Evolutionary conservation across 176 grass and related monocot species (phyloP), one percentile per base, ranked within the genome.

Genomic region (Ampelocalamus luodianensis): DNA sequence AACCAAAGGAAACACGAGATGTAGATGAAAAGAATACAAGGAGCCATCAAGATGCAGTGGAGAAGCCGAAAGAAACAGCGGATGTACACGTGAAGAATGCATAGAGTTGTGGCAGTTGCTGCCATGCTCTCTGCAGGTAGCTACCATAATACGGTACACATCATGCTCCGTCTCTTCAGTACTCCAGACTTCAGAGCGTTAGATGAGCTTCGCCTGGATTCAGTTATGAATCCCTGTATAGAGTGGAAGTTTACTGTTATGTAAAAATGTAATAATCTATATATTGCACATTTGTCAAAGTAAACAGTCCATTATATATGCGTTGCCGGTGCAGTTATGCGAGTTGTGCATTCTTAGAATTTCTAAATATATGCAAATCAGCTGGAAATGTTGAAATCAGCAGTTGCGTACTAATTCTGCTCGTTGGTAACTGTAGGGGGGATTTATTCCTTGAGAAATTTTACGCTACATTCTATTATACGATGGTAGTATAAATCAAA

Each of bases 11-110:
- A 87, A 40, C 13, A 37, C 5, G 0, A 9, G n/a, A 34, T 46
- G 36, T n/a, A 43, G 38, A 76, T 56, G 46, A 8, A n/a, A 75
- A 75, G 10, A 48, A 74, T 75, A 22, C 27, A 44, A 66, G 24
- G 46, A 59, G 37, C 34, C 23, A 45, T 75, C 56, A 66, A 45
- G 23, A 63, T 63, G 54, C 14, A 43, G 34, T 65, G 10, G 68
- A 74, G 58, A 73, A 74, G 36, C 81, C 0, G 10, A 74, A 80
- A 27, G 58, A 68, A 78, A 32, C 39, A 26, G 18, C 39, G 24
- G 29, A 74, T 66, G 29, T 6, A 24, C 50, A 84, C 43, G 63
- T 5, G 34, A 91, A 85, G 18, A 26, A 77, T 63, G 72, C 64
- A 15, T 62, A 88, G 72, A 81, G 76, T n/a, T 70, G 17, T 1